Evolutionary conservation across 1,284 basidiomycete genomes (phyloP).

Genomic region (Gastroboletus turbinatus): DNA sequence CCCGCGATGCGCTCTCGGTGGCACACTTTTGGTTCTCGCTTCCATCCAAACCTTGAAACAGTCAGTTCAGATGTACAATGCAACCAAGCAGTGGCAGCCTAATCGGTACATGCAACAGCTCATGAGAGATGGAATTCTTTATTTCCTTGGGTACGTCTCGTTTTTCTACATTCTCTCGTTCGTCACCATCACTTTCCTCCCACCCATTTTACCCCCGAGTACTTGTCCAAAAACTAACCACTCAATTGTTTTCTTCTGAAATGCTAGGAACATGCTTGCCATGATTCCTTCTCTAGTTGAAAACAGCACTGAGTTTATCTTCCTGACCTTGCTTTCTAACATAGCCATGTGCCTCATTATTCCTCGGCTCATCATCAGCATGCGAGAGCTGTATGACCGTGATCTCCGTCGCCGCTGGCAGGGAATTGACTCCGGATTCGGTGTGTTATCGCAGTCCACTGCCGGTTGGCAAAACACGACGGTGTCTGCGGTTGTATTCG

Average conservation of each 20-base stretch:
- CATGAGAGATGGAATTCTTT: too few species aligned
- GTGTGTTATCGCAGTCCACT: not conserved
- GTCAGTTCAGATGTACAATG: not conserved
- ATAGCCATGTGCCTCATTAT: not conserved
- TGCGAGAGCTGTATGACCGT: constrained; percentile 12
- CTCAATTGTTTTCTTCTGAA: not conserved
- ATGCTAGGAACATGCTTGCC: not conserved
- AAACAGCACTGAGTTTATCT: not conserved
- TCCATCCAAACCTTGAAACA: not conserved
- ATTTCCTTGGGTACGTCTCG: too few species aligned
- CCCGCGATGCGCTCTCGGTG: too few species aligned
- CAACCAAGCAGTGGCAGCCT: not conserved
- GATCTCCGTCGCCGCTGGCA: not conserved
- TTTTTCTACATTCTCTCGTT: too few species aligned
- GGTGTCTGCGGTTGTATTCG: not conserved
- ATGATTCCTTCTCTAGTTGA: not conserved
- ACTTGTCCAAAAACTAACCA: too few species aligned
- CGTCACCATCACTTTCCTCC: too few species aligned
- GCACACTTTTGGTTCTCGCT: not conserved
- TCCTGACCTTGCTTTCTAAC: not conserved
- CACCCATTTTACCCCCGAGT: not conserved
- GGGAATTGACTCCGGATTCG: constrained; percentile 8
- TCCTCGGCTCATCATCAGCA: constrained; percentile 9
- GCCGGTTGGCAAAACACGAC: not conserved
- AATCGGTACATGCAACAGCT: not conserved